These are phyloP conservation scores for Orychophragmus violaceus DNA, from an alignment of 345 rosid species.

Conservation along the genomic window DNA sequence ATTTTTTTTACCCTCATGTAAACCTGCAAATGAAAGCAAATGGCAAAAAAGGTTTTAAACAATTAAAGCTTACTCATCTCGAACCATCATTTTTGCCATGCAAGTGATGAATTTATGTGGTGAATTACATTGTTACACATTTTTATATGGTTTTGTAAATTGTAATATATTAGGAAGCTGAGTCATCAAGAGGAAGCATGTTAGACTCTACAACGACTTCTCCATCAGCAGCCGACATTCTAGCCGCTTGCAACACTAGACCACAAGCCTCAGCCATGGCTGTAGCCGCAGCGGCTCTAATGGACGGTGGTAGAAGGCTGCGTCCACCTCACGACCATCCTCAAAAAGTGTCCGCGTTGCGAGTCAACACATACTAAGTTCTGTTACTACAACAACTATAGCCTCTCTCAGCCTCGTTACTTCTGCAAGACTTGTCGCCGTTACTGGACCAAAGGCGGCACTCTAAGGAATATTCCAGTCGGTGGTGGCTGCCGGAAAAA, in stretches of 20 bases:
- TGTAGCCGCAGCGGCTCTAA: conserved; percentile 38
- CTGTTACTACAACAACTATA: conserved; percentile 97
- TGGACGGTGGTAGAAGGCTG: conserved; percentile 86
- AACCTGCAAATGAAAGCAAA: background rate
- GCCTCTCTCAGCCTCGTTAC: conserved; percentile 95
- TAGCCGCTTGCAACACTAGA: conserved; percentile 53
- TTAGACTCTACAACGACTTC: conserved; percentile 45
- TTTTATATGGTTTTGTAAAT: background rate
- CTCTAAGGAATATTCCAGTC: conserved; percentile 87
- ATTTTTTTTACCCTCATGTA: conserved; percentile 4
- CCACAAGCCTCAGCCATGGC: conserved; percentile 48
- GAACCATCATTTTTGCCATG: background rate
- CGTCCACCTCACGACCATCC: conserved; percentile 90
- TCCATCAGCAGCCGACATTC: conserved; percentile 82
- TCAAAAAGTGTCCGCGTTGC: conserved; percentile 89
- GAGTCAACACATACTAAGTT: conserved; percentile 92
- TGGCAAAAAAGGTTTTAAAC: background rate
- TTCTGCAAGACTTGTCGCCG: conserved; percentile 96
- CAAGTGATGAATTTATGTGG: background rate
- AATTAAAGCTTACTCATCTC: background rate
- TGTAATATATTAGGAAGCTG: conserved; percentile 25
- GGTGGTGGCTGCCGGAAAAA: conserved; percentile 96
- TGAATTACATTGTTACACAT: background rate
- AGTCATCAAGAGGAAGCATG: conserved; percentile 36
- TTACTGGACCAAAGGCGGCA: conserved; percentile 99